A percentile compares a stretch with the other conserved stretches of the same genome.
Conservation (phyloP, 441 rosid species). For the Corymbia citriodora region DNA sequence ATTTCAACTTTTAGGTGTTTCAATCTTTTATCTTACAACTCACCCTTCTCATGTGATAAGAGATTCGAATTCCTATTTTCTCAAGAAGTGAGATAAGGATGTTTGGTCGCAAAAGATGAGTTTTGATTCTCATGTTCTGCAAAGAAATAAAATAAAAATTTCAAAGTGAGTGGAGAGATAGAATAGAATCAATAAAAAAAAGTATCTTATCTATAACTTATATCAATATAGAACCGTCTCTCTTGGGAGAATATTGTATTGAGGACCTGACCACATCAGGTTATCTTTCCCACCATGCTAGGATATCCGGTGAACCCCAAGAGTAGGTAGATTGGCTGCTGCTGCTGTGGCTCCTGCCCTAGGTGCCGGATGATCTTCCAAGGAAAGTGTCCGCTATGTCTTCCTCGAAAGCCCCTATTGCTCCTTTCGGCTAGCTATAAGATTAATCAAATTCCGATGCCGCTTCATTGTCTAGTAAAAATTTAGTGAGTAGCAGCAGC, state of each 20-base stretch:
- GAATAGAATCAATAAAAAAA: no score
- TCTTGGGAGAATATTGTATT: neutral
- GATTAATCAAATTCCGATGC: neutral
- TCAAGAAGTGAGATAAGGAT: no score
- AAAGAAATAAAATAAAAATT: no score
- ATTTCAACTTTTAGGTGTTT: neutral
- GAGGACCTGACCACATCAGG: neutral
- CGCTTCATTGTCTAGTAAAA: neutral
- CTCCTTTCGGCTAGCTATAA: neutral
- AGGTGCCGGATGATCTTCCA: neutral
- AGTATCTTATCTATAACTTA: no score
- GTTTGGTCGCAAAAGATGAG: no score
- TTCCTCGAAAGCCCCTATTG: no score
- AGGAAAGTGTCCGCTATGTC: neutral
- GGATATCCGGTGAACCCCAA: neutral
- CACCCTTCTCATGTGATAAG: no score
- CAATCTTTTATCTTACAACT: neutral
- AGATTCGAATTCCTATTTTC: no score
- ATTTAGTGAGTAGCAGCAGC: neutral
- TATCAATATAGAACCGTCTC: neutral
- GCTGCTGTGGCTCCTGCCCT: neutral
- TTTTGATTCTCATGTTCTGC: no score
- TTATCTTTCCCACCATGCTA: neutral
- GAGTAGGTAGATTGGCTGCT: neutral
- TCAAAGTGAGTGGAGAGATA: no score